These are phyloP conservation scores for Phytophthora colocasiae DNA, from an alignment of 352 stramenopile genomes.

Conservation along the genomic window DNA sequence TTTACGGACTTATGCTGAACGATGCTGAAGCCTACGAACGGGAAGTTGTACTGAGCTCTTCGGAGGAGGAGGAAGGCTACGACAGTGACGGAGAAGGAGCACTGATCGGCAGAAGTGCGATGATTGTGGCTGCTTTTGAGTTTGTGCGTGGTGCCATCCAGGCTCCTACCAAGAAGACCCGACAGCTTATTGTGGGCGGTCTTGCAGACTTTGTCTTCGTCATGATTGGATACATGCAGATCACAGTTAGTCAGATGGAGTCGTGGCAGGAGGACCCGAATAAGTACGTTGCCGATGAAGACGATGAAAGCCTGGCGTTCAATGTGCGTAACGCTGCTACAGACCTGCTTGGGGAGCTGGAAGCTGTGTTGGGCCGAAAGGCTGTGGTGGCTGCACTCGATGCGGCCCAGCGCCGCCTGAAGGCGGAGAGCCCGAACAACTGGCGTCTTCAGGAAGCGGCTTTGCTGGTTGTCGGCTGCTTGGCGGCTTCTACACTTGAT, in stretches of 20 bases:
- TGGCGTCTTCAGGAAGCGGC: constrained; percentile 83
- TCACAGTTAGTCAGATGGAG: constrained; percentile 75
- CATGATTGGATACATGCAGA: constrained; percentile 89
- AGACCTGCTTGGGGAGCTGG: constrained; percentile 70
- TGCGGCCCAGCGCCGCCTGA: constrained; percentile 70
- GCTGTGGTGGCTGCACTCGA: constrained; percentile 61
- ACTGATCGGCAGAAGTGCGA: constrained; percentile 67
- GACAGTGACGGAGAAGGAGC: constrained; percentile 80
- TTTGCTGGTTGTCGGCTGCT: constrained; percentile 69
- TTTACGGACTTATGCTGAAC: constrained; percentile 63
- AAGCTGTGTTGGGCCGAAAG: constrained; percentile 70
- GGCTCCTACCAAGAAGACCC: constrained; percentile 84
- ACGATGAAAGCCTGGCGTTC: constrained; percentile 84
- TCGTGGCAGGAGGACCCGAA: constrained; percentile 84
- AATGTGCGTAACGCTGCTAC: constrained; percentile 78
- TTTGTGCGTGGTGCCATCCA: constrained; percentile 77
- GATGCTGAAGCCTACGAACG: constrained; percentile 60
- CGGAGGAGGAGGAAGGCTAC: constrained; percentile 72
- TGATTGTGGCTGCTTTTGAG: constrained; percentile 78
- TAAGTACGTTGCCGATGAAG: constrained; percentile 87
- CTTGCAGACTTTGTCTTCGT: constrained; percentile 79
- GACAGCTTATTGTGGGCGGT: constrained; percentile 56
- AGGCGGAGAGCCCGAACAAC: constrained; percentile 48
- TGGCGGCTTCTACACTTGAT: constrained; percentile 67
- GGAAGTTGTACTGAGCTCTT: constrained; percentile 58